Base-by-base conservation (phyloP, 2,329 filamentous ascomycete species). In the Exserohilum turcica region DNA sequence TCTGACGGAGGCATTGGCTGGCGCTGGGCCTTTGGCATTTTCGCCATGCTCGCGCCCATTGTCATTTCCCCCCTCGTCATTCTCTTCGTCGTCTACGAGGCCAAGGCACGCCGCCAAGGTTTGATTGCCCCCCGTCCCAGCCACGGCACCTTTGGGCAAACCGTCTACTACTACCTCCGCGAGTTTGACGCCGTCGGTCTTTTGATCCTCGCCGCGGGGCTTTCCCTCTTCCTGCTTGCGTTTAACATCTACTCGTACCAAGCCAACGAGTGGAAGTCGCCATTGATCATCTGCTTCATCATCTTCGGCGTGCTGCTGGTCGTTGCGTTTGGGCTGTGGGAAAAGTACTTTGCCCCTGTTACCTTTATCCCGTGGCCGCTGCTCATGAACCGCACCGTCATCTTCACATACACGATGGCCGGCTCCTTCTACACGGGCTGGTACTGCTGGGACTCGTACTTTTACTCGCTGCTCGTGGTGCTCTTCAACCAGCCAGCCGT, bases 1-100 rank as follows among this genome's bases (percentile, higher is more conserved):
- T 76, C 86, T 21, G 24, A 35, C 1, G 61, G 60, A 6, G 72
- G 79, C 0, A 78, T 81, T 3, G 76, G 80, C 6, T 89, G 84
- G 81, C 80, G 83, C 38, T 91, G 87, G 87, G 85, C 79, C 1
- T 90, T 86, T 63, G 88, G 86, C 18, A 79, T 82, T 62, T 89
- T 87, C 68, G 77, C 83, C 36, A 86, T 91, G 58, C 77, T 90
- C 53, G 77, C 85, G 3, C 86, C 87, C 1, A 73, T 81, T 38
- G 79, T 88, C 13, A 82, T 81, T 24, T 60, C 85, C 3, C 88
- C 88, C 0, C 76, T 91, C n/a, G 82, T 84, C 16, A 65, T 78
- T n/a, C 75, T 88, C 4, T 78, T 89, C 56, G 60, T 9, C 58
- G 67, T 79, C 55, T 86, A 88, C 60, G 80, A 87, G 55, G 75